Base-by-base conservation (phyloP, 768 basidiomycete species). In the Baorangia bicolor region DNA sequence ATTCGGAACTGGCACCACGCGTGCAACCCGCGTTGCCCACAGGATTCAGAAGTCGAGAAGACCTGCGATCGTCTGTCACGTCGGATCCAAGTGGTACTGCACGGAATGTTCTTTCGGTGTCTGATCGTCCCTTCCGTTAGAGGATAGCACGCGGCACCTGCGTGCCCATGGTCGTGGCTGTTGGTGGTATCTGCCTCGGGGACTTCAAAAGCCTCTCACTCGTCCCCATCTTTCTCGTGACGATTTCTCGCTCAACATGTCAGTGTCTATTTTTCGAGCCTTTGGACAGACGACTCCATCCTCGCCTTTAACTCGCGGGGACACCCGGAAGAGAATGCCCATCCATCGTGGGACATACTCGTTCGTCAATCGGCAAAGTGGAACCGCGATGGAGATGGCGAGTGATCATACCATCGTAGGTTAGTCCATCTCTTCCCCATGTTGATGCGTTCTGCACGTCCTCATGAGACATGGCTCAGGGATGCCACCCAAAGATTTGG, bases 321-420 rank as follows among this genome's bases (percentile, higher is more conserved):
- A 59, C 28, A 51, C 53, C 7, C 55, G 59, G 37, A 67, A 66
- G 59, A 65, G 51, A 46, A 56, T 62, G 10, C 56, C 69, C 41
- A 61, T 72, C 20, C 61, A 66, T 45, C 70, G 70, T 50, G 69
- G 69, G 47, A 69, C 69, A 1, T 70, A 70, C 53, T 58, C 66
- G 14, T 66, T 72, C 45, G 27, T 57, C 55, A 70, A 70, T 44
- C 64, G 69, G 49, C 70, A 72, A 57, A 70, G 70, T 21, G 70
- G 69, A 35, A 70, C 69, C 21, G 64, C 70, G 23, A 66, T 70
- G 64, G 69, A 68, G 41, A 57, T 70, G 64, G 31, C 54, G 0
- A 68, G 59, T 21, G 57, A 72, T 30, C 39, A 68, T 23, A 37
- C 51, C 18, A 37, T 69, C 45, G 58, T 70, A 23, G 69, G 69